phyloP scores from a whole-genome alignment of 768 basidiomycete species.

The Boletellus emodensis region DNA sequence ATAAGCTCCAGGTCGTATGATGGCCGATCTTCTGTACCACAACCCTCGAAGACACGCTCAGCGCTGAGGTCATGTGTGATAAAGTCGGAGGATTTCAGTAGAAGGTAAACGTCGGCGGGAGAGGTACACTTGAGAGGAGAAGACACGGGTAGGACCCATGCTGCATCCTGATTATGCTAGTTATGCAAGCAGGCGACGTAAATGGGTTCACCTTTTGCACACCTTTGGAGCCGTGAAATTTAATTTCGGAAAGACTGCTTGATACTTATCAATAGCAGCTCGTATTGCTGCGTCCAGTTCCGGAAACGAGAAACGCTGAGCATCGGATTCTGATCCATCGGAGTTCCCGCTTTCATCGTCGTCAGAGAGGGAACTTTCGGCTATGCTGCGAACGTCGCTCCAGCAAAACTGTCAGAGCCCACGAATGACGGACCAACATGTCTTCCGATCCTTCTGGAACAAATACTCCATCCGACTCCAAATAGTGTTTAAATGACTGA shows the following conservation, averaged over 20 bases:
- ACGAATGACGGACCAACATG: constrained; percentile 43
- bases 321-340: constrained; percentile 33
- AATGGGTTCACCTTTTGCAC: constrained; percentile 14
- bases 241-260: constrained; percentile 90
- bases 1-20: constrained; percentile 76
- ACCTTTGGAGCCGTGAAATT: constrained; percentile 96
- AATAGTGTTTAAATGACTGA: constrained; percentile 61
- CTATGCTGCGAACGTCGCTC: constrained; percentile 37
- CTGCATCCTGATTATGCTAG: constrained; percentile 64
- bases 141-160: constrained; percentile 83
- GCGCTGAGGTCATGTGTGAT: constrained; percentile 70
- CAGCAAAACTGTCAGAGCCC: neutral
- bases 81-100: constrained; percentile 92
- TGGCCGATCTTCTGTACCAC: constrained; percentile 27
- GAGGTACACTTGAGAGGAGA: constrained; percentile 83
- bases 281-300: constrained; percentile 75
- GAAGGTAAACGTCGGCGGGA: constrained; percentile 85
- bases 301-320: constrained; percentile 63
- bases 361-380: constrained; percentile 57
- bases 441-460: constrained; percentile 81
- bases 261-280: constrained; percentile 59
- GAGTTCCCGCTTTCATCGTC: constrained; percentile 41
- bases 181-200: neutral
- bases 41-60: constrained; percentile 64
- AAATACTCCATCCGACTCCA: constrained; percentile 81